Percentiles rank a stretch among this genome's conserved stretches.
These are phyloP conservation scores for Oryza officinalis DNA, from an alignment of 176 grass and related monocot species.

Conservation along the genomic window DNA sequence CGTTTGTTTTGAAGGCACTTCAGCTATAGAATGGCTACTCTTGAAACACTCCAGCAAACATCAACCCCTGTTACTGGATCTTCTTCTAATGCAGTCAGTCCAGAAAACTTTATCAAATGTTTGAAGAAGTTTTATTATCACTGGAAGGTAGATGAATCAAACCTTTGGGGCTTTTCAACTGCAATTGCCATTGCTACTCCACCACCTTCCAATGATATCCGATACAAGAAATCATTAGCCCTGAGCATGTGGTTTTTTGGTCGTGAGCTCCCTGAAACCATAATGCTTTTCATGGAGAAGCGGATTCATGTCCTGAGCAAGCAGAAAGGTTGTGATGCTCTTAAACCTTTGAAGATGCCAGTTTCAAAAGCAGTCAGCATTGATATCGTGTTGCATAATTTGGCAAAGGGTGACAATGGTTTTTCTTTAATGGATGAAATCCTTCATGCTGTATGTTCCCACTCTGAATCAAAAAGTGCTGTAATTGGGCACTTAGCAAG, in stretches of 20 bases:
- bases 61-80: background rate
- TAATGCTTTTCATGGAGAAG: constrained; percentile 33
- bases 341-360: constrained; percentile 6
- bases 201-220: constrained; percentile 43
- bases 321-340: constrained; percentile 16
- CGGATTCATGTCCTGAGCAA: constrained; percentile 40
- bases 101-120: constrained; percentile 40
- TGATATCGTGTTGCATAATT: constrained; percentile 54
- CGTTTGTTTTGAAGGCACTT: background rate
- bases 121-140: constrained; percentile 37
- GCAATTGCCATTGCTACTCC: constrained; percentile 44
- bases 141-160: constrained; percentile 33
- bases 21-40: no score
- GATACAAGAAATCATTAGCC: constrained; percentile 37
- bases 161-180: constrained; percentile 28
- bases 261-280: constrained; percentile 26
- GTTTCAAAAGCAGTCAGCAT: constrained; percentile 12
- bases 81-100: background rate
- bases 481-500: constrained; percentile 60
- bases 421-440: constrained; percentile 60
- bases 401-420: constrained; percentile 44
- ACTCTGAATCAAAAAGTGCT: constrained; percentile 40
- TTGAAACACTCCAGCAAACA: no score
- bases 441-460: constrained; percentile 34
- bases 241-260: constrained; percentile 37